Conservation (phyloP, 73 alveolate species). For the Paramecium primaurelia region DNA sequence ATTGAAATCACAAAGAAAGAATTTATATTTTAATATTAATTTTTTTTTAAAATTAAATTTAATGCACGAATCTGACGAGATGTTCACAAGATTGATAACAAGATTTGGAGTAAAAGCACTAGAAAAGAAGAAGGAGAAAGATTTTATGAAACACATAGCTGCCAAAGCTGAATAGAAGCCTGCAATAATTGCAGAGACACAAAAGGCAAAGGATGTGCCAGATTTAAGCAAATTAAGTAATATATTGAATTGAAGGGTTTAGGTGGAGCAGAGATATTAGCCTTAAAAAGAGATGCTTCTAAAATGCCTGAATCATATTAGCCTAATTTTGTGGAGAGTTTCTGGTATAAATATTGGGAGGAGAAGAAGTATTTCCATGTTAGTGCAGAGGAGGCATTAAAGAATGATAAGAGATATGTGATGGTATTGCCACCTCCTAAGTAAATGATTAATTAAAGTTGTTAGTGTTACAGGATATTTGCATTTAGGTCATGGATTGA, state of each 20-base stretch:
- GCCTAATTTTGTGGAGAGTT: slow-evolving; percentile 89
- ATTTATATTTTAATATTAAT: too few species aligned
- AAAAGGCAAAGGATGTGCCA: neutral
- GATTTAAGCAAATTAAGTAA: slow-evolving; percentile 22
- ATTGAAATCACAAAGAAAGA: neutral
- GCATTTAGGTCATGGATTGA: slow-evolving; percentile 90
- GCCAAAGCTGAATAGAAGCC: neutral
- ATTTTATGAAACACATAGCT: neutral
- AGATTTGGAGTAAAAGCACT: neutral
- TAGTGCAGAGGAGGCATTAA: slow-evolving; percentile 74
- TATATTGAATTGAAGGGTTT: neutral
- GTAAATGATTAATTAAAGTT: neutral
- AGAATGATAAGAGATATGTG: slow-evolving; percentile 84
- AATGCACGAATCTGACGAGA: slow-evolving; percentile 47
- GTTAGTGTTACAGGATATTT: slow-evolving; percentile 96
- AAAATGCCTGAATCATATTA: slow-evolving; percentile 85
- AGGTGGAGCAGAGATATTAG: neutral
- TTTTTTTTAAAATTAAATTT: neutral
- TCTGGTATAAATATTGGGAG: slow-evolving; percentile 98
- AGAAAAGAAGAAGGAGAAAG: slow-evolving; percentile 41
- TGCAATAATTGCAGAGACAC: neutral
- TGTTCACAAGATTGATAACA: slow-evolving; percentile 26
- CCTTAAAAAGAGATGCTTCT: neutral
- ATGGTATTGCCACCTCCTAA: slow-evolving; percentile 99
- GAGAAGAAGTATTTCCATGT: slow-evolving; percentile 84